Evolutionary conservation across 495 filamentous ascomycete species (phyloP).

Genomic region (Daldinia concentrica): DNA sequence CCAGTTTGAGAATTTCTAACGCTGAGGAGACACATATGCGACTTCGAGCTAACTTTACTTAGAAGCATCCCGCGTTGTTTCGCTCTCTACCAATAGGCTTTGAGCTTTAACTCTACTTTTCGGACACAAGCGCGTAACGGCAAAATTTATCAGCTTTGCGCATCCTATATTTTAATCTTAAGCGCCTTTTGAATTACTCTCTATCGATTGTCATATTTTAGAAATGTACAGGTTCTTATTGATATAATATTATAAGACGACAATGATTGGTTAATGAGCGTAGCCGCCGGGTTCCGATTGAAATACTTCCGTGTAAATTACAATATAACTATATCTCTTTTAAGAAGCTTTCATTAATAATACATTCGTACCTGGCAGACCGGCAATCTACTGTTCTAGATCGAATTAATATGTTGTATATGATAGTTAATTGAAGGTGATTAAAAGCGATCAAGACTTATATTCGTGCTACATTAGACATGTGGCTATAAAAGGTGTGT

Average conservation of each 20-base stretch:
- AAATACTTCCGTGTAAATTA: conserved; percentile 26
- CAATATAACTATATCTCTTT: neutral
- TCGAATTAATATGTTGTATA: conserved; percentile 16
- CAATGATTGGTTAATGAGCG: too few species aligned
- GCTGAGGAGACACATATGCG: conserved; percentile 2
- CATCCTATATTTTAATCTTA: too few species aligned
- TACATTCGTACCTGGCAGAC: conserved; percentile 27
- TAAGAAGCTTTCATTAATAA: conserved; percentile 1
- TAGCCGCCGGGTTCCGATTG: conserved; percentile 27
- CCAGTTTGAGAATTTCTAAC: neutral
- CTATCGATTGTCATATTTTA: too few species aligned
- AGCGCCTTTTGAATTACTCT: too few species aligned
- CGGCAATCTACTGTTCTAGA: conserved; percentile 36
- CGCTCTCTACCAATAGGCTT: neutral
- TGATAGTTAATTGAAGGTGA: conserved; percentile 7
- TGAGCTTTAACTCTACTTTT: too few species aligned
- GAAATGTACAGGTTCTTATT: too few species aligned
- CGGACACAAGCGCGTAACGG: too few species aligned
- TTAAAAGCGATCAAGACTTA: neutral
- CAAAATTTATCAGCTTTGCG: too few species aligned
- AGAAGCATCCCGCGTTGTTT: neutral
- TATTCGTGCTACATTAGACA: neutral
- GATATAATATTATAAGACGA: too few species aligned
- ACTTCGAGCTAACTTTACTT: conserved; percentile 4
- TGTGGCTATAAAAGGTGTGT: neutral